phyloP scores from a whole-genome alignment of 805 yeast genomes.

The Yamadazyma ubonensis region DNA sequence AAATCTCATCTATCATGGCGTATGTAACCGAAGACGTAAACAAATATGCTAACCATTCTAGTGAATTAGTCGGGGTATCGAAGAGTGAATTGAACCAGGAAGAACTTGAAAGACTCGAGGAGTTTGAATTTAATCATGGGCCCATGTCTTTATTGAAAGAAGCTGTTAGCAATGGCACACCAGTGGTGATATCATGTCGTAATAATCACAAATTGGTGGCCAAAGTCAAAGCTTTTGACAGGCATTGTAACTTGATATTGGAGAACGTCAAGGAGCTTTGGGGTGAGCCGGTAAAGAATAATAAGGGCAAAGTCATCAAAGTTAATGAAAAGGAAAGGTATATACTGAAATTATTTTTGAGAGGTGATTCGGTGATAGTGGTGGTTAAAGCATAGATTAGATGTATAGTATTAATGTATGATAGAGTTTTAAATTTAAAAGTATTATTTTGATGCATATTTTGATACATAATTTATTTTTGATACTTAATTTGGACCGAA shows the following conservation, averaged over 20 bases:
- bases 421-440: no score
- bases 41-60: constrained; percentile 32
- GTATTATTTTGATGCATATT: no score
- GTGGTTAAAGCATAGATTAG: constrained; percentile 50
- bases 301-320: constrained; percentile 71
- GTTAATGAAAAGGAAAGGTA: constrained; percentile 67
- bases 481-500: no score
- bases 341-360: constrained; percentile 80
- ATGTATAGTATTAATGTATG: no score
- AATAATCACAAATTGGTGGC: constrained; percentile 92
- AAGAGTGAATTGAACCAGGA: constrained; percentile 75
- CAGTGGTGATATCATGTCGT: constrained; percentile 84
- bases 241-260: constrained; percentile 90
- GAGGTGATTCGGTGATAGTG: constrained; percentile 95
- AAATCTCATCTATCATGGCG: constrained; percentile 12
- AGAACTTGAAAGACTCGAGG: constrained; percentile 81
- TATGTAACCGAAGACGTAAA: constrained; percentile 9
- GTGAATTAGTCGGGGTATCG: constrained; percentile 71
- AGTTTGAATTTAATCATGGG: constrained; percentile 83
- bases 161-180: constrained; percentile 71
- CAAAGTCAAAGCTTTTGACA: constrained; percentile 89
- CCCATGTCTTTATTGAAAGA: constrained; percentile 87
- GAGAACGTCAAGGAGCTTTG: constrained; percentile 90
- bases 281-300: constrained; percentile 60
- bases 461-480: no score